These are phyloP conservation scores for Plasmodium gonderi DNA, from an alignment of 169 alveolate genomes.

Conservation along the genomic window DNA sequence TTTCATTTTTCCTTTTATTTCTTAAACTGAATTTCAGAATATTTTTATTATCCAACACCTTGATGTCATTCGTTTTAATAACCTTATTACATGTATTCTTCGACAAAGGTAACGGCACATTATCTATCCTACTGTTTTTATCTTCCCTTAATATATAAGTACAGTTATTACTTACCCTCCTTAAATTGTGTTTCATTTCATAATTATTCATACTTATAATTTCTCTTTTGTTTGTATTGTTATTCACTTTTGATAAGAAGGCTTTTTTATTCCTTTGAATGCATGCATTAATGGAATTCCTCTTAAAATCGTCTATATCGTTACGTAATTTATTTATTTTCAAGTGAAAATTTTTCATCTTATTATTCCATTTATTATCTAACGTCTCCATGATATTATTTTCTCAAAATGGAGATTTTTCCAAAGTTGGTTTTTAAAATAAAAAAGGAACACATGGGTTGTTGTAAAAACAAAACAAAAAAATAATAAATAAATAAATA, in stretches of 20 bases:
- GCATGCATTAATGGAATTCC: constrained; percentile 8
- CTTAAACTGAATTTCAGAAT: constrained; percentile 22
- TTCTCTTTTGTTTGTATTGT: constrained; percentile 46
- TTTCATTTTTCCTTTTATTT: constrained; percentile 71
- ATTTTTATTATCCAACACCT: constrained; percentile 17
- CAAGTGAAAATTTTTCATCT: constrained; percentile 23
- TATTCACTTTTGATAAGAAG: constrained; percentile 7
- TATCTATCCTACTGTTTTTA: not conserved
- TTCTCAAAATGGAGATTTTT: not conserved
- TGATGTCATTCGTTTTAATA: constrained; percentile 59
- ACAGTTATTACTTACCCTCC: constrained; percentile 4
- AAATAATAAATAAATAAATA: not conserved
- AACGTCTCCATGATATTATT: constrained; percentile 23
- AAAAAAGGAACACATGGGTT: not conserved
- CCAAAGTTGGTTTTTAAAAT: not conserved
- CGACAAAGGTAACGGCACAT: constrained; percentile 34
- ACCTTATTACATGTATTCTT: constrained; percentile 39
- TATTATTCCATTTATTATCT: constrained; percentile 53
- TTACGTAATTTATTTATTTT: constrained; percentile 40
- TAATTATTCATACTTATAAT: constrained; percentile 41
- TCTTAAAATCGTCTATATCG: constrained; percentile 39
- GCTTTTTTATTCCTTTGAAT: constrained; percentile 4
- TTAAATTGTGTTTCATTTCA: constrained; percentile 14
- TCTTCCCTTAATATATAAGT: constrained; percentile 8
- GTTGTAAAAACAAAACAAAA: not conserved